Evolutionary conservation across 331 rosid genomes (phyloP).

Genomic region (Cucumis variabilis): DNA sequence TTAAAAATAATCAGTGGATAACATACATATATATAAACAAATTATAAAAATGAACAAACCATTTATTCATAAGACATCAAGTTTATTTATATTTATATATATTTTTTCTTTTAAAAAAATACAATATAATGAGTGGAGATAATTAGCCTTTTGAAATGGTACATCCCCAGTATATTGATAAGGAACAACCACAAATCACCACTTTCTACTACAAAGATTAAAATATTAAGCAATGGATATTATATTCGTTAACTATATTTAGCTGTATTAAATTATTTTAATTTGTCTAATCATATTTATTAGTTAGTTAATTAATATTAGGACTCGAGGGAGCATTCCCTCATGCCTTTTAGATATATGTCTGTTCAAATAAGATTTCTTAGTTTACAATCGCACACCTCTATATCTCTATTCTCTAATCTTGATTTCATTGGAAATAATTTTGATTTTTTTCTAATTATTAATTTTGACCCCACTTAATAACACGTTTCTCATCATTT

Average conservation of each 20-base stretch:
- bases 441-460: not conserved
- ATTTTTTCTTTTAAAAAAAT: no score
- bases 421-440: not conserved
- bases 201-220: no score
- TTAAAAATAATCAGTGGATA: no score
- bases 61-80: no score
- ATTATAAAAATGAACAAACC: no score
- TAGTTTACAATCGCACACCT: not conserved
- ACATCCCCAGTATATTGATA: no score
- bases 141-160: no score
- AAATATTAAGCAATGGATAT: no score
- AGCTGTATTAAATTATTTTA: constrained; percentile 9
- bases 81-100: no score
- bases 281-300: not conserved
- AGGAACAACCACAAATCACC: no score
- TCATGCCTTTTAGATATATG: not conserved
- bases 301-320: not conserved
- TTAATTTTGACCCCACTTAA: not conserved
- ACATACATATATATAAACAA: no score
- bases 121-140: no score
- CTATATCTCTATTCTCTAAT: not conserved
- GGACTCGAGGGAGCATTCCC: not conserved
- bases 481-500: not conserved
- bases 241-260: not conserved
- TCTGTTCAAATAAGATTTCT: not conserved